Base-by-base conservation (phyloP, 306 rosid genomes). In the Quercus engelmannii region DNA sequence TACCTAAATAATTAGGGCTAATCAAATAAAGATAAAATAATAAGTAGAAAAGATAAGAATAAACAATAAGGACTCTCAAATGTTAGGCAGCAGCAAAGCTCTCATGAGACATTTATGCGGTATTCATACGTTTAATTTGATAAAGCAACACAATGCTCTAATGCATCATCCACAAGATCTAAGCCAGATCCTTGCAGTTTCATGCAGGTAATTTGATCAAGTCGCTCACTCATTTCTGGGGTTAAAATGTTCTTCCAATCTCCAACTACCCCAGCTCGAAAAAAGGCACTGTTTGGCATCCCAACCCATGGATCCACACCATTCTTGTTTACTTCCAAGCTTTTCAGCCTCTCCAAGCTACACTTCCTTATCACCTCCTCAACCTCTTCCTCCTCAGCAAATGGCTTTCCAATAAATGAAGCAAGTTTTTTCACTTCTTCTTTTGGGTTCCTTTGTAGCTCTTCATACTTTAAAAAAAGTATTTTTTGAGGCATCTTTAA, bases 391-490 rank as follows among this genome's bases (percentile, higher is more conserved):
- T 71, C 82, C 4, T 62, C 55, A 1, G 18, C 64, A 49, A 79
- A 61, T 30, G 64, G 73, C 58, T 41, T 61, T 52, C 73, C 77
- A 2, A 79, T 19, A 13, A 79, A 71, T 5, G 41, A 30, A 61
- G 71, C 77, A 76, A 71, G 55, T 25, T 38, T 79, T 26, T 28
- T 79, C 25, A 79, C 78, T 69, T 79, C n/a, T 14, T 33, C 67
- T 56, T 64, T 64, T 3, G 81, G 81, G 46, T 72, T 31, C 73
- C 54, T 72, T 3, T 72, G 67, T 15, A 79, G 21, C 2, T 73
- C 74, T 73, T 79, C 77, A 38, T 79, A 79, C 54, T 72, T 79
- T 30, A 71, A 31, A 51, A 79, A 79, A 25, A 72, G 73, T 18
- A 79, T 21, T 52, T 73, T 71, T 1, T 73, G 55, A 46, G 77